Evolutionary conservation across 768 basidiomycete genomes (phyloP).

Genomic region (Trametes punicea): DNA sequence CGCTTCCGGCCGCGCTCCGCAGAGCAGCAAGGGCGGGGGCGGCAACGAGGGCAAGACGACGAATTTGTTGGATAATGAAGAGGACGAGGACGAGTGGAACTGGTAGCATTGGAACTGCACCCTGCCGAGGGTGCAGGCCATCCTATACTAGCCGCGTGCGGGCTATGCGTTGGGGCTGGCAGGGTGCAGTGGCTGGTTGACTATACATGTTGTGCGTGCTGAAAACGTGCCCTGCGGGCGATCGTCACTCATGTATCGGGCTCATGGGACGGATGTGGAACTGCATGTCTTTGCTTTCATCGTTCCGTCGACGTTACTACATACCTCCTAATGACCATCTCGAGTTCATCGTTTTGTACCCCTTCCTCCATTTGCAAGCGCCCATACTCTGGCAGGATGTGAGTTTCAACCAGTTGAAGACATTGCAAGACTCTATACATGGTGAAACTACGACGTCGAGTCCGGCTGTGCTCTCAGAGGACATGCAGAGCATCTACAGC

Average conservation of each 20-base stretch:
- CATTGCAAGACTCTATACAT: no score
- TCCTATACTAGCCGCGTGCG: not conserved
- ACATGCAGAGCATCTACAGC: no score
- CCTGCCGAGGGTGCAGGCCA: slow-evolving; percentile 11
- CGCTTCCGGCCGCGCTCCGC: not conserved
- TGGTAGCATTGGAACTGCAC: slow-evolving; percentile 39
- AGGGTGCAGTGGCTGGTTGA: not conserved
- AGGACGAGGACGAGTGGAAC: slow-evolving; percentile 62
- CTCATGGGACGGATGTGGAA: not conserved
- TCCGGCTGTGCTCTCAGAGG: no score
- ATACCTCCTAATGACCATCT: no score
- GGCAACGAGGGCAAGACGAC: not conserved
- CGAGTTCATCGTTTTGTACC: no score
- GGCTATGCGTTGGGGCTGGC: not conserved
- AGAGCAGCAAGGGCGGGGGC: not conserved
- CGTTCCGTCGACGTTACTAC: not conserved
- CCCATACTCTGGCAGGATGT: no score
- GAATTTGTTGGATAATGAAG: slow-evolving; percentile 26
- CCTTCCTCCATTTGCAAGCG: no score
- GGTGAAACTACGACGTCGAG: no score
- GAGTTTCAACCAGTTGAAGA: no score
- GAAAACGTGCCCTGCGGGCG: no score
- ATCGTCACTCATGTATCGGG: no score
- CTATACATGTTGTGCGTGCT: no score
- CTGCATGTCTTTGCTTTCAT: not conserved